Evolutionary conservation across 2,329 filamentous ascomycete genomes (phyloP).

Genomic region (Metarhizium brunneum): DNA sequence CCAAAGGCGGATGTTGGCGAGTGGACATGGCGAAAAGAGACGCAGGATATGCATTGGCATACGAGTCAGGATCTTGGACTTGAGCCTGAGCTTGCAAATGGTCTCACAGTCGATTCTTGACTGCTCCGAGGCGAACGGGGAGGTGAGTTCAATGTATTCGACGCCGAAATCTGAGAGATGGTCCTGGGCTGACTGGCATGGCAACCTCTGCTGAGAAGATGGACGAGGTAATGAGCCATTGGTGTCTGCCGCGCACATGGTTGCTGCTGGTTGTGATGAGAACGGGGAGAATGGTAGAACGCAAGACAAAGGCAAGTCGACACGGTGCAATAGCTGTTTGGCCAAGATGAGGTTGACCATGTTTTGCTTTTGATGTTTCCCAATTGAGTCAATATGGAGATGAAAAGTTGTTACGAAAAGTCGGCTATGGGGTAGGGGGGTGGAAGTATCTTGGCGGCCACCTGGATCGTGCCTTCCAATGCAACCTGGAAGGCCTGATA

Average conservation of each 20-base stretch:
- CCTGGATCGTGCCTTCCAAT: no score
- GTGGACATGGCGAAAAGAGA: neutral
- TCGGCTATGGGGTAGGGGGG: no score
- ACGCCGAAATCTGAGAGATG: conserved; percentile 11
- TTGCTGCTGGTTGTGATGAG: neutral
- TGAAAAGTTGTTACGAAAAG: no score
- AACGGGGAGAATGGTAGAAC: neutral
- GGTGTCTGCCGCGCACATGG: neutral
- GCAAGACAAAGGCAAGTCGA: no score
- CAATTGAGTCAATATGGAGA: conserved; percentile 7
- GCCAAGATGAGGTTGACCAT: no score
- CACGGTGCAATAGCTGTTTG: neutral
- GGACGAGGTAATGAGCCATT: neutral
- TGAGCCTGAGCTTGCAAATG: conserved; percentile 90
- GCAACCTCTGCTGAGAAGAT: neutral
- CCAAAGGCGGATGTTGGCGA: conserved; percentile 8
- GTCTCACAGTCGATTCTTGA: conserved; percentile 78
- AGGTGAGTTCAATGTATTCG: conserved; percentile 61
- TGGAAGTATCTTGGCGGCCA: no score
- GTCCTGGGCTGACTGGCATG: conserved; percentile 10
- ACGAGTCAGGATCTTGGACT: conserved; percentile 30
- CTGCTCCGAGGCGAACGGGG: conserved; percentile 76
- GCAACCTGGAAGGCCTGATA: no score
- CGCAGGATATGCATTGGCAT: neutral
- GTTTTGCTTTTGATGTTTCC: no score